Percentiles rank a stretch among this genome's conserved stretches.
Evolutionary conservation across 2,329 filamentous ascomycete genomes (phyloP).

Genomic region (Aspergillus tubingensis): DNA sequence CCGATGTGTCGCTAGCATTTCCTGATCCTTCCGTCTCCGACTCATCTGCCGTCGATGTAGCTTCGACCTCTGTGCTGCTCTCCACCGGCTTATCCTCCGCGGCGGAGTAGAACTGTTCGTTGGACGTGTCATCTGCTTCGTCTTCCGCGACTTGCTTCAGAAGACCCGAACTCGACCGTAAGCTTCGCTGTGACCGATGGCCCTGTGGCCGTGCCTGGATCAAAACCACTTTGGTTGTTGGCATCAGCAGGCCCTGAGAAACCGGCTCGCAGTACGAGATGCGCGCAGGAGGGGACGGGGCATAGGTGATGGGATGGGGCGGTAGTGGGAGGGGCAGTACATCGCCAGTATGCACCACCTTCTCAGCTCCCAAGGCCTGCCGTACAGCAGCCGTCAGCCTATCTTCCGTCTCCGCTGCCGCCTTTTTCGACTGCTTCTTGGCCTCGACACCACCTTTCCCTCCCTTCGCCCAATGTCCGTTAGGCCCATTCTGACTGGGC

Average conservation of each 20-base stretch:
- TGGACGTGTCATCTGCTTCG: slow-evolving; percentile 77
- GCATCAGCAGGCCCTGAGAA: slow-evolving; percentile 76
- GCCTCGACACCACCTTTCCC: slow-evolving; percentile 31
- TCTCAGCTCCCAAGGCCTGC: slow-evolving; percentile 70
- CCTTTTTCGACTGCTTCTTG: slow-evolving; percentile 39
- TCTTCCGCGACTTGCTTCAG: slow-evolving; percentile 62
- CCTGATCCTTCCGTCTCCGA: slow-evolving; percentile 59
- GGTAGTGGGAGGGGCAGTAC: slow-evolving; percentile 74
- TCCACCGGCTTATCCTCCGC: slow-evolving; percentile 69
- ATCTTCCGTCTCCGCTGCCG: slow-evolving; percentile 52
- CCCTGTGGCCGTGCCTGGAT: slow-evolving; percentile 54
- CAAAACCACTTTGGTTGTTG: slow-evolving; percentile 81
- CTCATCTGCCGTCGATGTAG: slow-evolving; percentile 59
- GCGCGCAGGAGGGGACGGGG: slow-evolving; percentile 78
- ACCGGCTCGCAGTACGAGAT: slow-evolving; percentile 95
- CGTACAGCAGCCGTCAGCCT: slow-evolving; percentile 68
- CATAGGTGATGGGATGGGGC: slow-evolving; percentile 82
- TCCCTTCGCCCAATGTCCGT: slow-evolving; percentile 42
- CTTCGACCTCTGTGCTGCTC: slow-evolving; percentile 52
- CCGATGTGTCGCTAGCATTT: slow-evolving; percentile 75
- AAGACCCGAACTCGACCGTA: slow-evolving; percentile 52
- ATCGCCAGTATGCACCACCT: slow-evolving; percentile 82
- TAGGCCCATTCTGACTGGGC: slow-evolving; percentile 35
- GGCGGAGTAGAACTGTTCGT: slow-evolving; percentile 90
- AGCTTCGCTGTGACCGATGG: slow-evolving; percentile 45